phyloP scores from a whole-genome alignment of 108 stramenopile genomes.

The Nitzschia inconspicua region DNA sequence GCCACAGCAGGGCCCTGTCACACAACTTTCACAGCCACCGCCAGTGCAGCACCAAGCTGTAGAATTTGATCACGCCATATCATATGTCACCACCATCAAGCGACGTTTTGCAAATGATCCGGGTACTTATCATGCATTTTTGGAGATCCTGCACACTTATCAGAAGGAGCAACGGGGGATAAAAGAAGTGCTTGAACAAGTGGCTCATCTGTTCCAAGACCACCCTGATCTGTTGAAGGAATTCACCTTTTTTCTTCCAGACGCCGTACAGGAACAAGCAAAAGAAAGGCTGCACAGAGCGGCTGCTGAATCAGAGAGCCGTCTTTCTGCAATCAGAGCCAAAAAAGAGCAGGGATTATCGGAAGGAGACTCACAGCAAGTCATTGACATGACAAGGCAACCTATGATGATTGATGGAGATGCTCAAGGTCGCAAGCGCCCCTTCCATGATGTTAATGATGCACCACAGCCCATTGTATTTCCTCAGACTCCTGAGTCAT shows the following conservation, averaged over 20 bases:
- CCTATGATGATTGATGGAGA: neutral
- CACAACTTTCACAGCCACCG: conserved; percentile 18
- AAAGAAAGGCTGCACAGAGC: conserved; percentile 84
- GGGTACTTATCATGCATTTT: conserved; percentile 81
- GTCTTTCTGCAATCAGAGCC: conserved; percentile 54
- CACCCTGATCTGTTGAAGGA: conserved; percentile 92
- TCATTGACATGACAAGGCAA: conserved; percentile 73
- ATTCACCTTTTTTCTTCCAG: conserved; percentile 93
- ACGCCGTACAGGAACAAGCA: conserved; percentile 91
- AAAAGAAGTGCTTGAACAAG: conserved; percentile 91
- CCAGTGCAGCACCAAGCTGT: conserved; percentile 48
- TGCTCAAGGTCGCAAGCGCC: conserved; percentile 18
- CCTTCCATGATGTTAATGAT: conserved; percentile 13
- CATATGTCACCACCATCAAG: conserved; percentile 92
- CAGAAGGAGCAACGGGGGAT: conserved; percentile 94
- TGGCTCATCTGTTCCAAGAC: conserved; percentile 85
- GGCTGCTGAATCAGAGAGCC: conserved; percentile 83
- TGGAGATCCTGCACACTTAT: conserved; percentile 93
- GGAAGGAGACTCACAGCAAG: conserved; percentile 13
- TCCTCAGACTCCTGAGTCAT: conserved; percentile 50
- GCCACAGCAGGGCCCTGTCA: conserved; percentile 21
- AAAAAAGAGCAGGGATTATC: conserved; percentile 8
- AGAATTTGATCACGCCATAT: conserved; percentile 93
- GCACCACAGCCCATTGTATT: conserved; percentile 8
- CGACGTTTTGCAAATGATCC: conserved; percentile 89